Evolutionary conservation across 2,329 filamentous ascomycete genomes (phyloP).

Genomic region (Trichoderma breve): DNA sequence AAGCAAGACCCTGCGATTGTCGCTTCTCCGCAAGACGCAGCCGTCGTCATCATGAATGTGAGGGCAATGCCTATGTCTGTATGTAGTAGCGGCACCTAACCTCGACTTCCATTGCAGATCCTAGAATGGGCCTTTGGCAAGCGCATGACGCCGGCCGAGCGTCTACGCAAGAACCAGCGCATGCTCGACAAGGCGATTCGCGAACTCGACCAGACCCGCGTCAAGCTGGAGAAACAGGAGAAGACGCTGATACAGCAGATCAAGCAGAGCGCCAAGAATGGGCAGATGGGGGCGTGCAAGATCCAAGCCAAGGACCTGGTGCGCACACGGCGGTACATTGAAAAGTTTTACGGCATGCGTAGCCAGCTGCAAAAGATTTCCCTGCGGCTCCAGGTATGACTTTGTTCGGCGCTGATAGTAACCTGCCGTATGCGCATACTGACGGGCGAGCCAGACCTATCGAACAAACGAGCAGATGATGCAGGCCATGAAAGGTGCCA

Average conservation of each 20-base stretch:
- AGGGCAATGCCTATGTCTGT: slow-evolving; percentile 10
- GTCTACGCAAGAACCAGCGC: slow-evolving; percentile 89
- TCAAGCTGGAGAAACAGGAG: slow-evolving; percentile 97
- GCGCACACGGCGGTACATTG: slow-evolving; percentile 86
- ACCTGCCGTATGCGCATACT: slow-evolving; percentile 10
- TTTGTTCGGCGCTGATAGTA: background rate
- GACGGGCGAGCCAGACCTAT: slow-evolving; percentile 65
- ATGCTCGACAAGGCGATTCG: slow-evolving; percentile 96
- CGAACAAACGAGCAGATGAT: slow-evolving; percentile 99
- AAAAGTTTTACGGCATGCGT: slow-evolving; percentile 98
- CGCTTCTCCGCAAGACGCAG: background rate
- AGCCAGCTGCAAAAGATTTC: slow-evolving; percentile 97
- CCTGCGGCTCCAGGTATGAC: slow-evolving; percentile 78
- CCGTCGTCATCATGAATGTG: slow-evolving; percentile 53
- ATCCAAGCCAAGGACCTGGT: slow-evolving; percentile 98
- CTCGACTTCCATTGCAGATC: slow-evolving; percentile 55
- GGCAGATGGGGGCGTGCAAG: slow-evolving; percentile 96
- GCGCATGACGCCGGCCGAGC: slow-evolving; percentile 95
- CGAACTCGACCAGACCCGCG: slow-evolving; percentile 89
- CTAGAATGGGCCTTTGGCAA: slow-evolving; percentile 99
- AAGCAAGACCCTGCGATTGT: background rate
- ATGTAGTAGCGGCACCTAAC: background rate
- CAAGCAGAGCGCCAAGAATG: slow-evolving; percentile 97
- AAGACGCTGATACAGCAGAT: slow-evolving; percentile 96
- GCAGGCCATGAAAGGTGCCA: slow-evolving; percentile 99